Base-by-base conservation (phyloP, 441 rosid genomes). In the Euphorbia schlechtendalii region DNA sequence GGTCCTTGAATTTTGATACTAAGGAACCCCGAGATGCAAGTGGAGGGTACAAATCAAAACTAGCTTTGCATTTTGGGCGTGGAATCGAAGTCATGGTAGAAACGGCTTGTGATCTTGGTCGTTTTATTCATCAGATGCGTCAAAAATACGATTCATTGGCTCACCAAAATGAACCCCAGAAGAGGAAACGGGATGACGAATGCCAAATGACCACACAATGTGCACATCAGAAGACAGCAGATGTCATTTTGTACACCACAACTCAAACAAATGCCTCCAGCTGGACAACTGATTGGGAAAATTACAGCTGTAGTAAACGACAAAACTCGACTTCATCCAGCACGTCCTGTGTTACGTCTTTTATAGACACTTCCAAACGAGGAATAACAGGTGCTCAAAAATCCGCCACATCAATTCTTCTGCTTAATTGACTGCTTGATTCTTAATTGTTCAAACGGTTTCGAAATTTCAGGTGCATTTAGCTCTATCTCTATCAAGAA, bases 1-100 rank as follows among this genome's bases (percentile, higher is more conserved):
- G 84, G 71, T 79, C 71, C 65, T 75, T 94, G 80, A 78, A 75
- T 70, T 94, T 94, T 76, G 86, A 81, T 66, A 61, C 68, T 69
- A 92, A 83, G 80, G 73, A 66, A 71, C 27, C 76, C 72, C 71
- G 79, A 40, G 65, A 78, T 56, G 54, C 32, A 30, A 56, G 55
- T 7, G 63, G 38, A 51, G 66, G 34, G 8, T 63, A 56, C 27
- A 83, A 71, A 66, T 59, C 76, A 28, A 74, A 64, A 68, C 59
- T 78, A 66, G 73, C 61, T 1, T 55, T 65, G 69, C 61, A 69
- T 48, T 69, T 73, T 8, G 69, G 70, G 54, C 74, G 68, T 51
- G 75, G 73, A 70, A 70, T 63, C 60, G 84, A 81, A 69, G 75
- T 80, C 67, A 68, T 34, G 45, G 69, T 56, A 25, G 73, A 65